Evolutionary conservation across 2,329 filamentous ascomycete species (phyloP), one percentile per base, ranked within the genome.

Genomic region (Fusarium tricinctum): DNA sequence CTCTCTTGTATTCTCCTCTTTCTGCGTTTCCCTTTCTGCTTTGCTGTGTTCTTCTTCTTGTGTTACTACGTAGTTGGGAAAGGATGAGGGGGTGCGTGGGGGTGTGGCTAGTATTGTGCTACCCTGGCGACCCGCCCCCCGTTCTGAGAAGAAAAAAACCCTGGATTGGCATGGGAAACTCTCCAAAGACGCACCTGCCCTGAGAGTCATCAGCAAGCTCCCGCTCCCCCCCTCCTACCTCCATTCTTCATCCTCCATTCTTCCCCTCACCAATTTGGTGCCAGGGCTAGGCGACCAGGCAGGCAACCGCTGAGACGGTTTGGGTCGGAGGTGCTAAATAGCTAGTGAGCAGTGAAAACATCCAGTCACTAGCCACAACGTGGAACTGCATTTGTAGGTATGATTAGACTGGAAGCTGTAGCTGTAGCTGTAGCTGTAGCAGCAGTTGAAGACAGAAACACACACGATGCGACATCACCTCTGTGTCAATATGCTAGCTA

Each of bases 131-230:
- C 57, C 48, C 54, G 43, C 19, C 53, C 56, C 52, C 43, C 15
- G 30, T 30, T 15, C 33, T 35, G 9, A 35, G 17, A 35, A 35
- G 15, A 45, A 46, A 50, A 48, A 35, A 59, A 47, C 55, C 55
- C 56, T 65, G 43, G 28, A n/a, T 20, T 66, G 30, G 32, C 19
- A 65, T 40, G 35, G 54, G 39, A 65, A 43, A 58, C 40, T 45
- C 51, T 12, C 55, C 66, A 69, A 54, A 62, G 40, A 66, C 22
- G 47, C 60, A 66, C 56, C 61, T 66, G 65, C 66, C 66, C 65
- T 68, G 66, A 62, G 65, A 61, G 60, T 58, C 65, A 66, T 30
- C 66, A 66, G 47, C 46, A 61, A 65, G 68, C 68, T 57, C 57
- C 53, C 70, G 51, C 66, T 66, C 54, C 66, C 59, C 30, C 30